A percentile compares a stretch with the other conserved stretches of the same genome.
These are phyloP conservation scores for Suillus subaureus DNA, from an alignment of 768 basidiomycete species.

Conservation along the genomic window DNA sequence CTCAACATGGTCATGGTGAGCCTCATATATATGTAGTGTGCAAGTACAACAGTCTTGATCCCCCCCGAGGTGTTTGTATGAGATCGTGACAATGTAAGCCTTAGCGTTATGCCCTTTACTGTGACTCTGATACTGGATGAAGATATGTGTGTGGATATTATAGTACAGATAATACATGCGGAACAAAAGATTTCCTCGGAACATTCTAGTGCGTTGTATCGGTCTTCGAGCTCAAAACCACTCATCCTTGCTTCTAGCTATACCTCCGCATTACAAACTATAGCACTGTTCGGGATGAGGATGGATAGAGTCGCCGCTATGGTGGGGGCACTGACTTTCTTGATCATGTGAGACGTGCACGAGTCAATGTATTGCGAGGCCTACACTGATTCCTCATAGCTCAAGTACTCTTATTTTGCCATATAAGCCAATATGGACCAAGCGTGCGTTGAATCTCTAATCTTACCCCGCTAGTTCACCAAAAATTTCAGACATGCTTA, in stretches of 20 bases:
- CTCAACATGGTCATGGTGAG: slow-evolving; percentile 68
- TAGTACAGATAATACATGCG: slow-evolving; percentile 40
- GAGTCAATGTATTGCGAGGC: slow-evolving; percentile 27
- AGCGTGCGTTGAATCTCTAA: slow-evolving; percentile 34
- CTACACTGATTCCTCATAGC: slow-evolving; percentile 24
- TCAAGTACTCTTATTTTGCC: slow-evolving; percentile 40
- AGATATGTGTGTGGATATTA: slow-evolving; percentile 50
- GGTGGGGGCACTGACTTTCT: slow-evolving; percentile 57
- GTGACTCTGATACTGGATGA: slow-evolving; percentile 14
- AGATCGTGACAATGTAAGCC: slow-evolving; percentile 50
- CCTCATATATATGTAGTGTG: slow-evolving; percentile 9
- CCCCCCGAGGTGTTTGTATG: slow-evolving; percentile 55
- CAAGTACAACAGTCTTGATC: slow-evolving; percentile 15
- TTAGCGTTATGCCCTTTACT: background rate
- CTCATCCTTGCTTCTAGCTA: slow-evolving; percentile 19
- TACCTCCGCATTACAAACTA: slow-evolving; percentile 48
- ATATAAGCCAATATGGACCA: slow-evolving; percentile 36
- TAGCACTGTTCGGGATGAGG: slow-evolving; percentile 72
- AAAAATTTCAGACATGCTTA: slow-evolving; percentile 52
- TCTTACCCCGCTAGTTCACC: slow-evolving; percentile 11
- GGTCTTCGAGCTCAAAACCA: slow-evolving; percentile 9
- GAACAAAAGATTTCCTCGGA: slow-evolving; percentile 41
- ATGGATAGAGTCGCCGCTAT: slow-evolving; percentile 68
- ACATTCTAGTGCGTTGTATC: slow-evolving; percentile 36
- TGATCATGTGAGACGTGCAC: slow-evolving; percentile 46